Evolutionary conservation across 2,329 filamentous ascomycete genomes (phyloP).

Genomic region (Aspergillus quadricinctus): DNA sequence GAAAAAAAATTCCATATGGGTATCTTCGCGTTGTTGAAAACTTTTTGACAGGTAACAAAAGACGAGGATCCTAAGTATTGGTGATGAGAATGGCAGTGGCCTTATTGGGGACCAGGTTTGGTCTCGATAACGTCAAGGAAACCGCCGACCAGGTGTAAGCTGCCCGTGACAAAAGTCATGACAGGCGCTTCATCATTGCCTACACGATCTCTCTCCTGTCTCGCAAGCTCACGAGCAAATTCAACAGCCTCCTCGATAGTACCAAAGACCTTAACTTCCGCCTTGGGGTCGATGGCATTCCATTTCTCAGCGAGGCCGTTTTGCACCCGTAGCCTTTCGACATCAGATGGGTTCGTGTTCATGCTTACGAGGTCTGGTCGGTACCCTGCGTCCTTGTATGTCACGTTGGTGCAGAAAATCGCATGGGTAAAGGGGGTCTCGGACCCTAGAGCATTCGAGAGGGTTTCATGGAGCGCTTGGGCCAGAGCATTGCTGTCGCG

Average conservation of each 20-base stretch:
- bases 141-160: conserved; percentile 77
- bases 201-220: conserved; percentile 24
- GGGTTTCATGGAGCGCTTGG: conserved; percentile 55
- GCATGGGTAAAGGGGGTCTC: conserved; percentile 62
- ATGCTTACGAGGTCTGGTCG: conserved; percentile 60
- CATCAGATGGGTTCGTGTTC: conserved; percentile 56
- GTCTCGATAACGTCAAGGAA: conserved; percentile 67
- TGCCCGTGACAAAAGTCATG: conserved; percentile 73
- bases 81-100: no score
- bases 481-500: conserved; percentile 68
- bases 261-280: conserved; percentile 53
- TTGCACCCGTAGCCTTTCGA: conserved; percentile 62
- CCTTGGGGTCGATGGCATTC: conserved; percentile 49
- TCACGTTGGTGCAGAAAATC: conserved; percentile 77
- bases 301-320: conserved; percentile 60
- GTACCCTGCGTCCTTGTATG: conserved; percentile 58
- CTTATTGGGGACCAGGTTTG: conserved; percentile 21
- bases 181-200: conserved; percentile 42
- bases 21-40: conserved; percentile 20
- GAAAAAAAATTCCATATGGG: conserved; percentile 4
- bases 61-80: no score
- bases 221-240: conserved; percentile 48
- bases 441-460: conserved; percentile 41
- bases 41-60: neutral
- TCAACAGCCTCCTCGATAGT: conserved; percentile 69